Conservation (phyloP, 768 basidiomycete genomes). For the Pleurotus cornucopiae region DNA sequence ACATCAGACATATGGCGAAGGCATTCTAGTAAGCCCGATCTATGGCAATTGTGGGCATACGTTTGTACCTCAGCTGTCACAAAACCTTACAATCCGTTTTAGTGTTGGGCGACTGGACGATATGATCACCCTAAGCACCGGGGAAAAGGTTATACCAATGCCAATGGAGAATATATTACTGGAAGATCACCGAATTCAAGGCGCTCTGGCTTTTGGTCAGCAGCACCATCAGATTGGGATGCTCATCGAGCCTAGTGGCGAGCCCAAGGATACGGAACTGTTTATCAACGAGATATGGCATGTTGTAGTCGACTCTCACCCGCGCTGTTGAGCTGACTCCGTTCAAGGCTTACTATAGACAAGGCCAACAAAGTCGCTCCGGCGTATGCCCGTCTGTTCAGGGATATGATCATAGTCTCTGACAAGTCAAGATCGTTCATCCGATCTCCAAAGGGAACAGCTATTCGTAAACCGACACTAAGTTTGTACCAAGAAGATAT, state of each 20-base stretch:
- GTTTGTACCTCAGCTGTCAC: too few species aligned
- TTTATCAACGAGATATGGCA: conserved; percentile 15
- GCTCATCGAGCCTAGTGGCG: conserved; percentile 24
- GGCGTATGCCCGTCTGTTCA: neutral
- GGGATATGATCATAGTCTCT: too few species aligned
- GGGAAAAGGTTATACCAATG: conserved; percentile 26
- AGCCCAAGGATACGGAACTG: conserved; percentile 20
- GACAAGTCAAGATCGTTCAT: too few species aligned
- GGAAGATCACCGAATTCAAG: conserved; percentile 17
- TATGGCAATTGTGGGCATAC: too few species aligned
- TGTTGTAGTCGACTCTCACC: conserved; percentile 16
- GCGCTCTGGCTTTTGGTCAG: conserved; percentile 40
- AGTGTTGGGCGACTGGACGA: conserved; percentile 36
- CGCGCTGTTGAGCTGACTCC: neutral
- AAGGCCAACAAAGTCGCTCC: neutral
- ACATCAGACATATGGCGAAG: too few species aligned
- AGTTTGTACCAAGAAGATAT: too few species aligned
- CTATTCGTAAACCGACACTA: too few species aligned
- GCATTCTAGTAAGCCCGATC: too few species aligned
- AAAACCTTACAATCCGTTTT: conserved; percentile 28
- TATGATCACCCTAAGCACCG: conserved; percentile 20
- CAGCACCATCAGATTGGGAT: conserved; percentile 29
- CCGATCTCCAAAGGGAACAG: too few species aligned
- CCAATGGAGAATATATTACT: conserved; percentile 21
- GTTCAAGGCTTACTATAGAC: neutral